Percentiles rank a stretch among this genome's conserved stretches.
These are phyloP conservation scores for Penstemon newberryi DNA, from an alignment of 257 asterid species.

Conservation along the genomic window DNA sequence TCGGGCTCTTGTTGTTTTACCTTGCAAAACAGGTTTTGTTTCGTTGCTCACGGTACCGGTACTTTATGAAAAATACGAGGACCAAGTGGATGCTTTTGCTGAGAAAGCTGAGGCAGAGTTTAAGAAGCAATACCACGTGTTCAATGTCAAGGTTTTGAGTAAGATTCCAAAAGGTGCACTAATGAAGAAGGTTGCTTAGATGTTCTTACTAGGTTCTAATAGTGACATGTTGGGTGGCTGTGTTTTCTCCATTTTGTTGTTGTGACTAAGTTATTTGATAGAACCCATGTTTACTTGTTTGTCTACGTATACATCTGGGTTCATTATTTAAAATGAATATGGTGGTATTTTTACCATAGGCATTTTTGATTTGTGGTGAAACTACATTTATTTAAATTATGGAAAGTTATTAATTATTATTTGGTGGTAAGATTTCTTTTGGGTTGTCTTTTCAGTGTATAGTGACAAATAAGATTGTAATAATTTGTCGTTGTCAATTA, in stretches of 20 bases:
- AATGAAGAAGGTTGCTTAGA: conserved; percentile 55
- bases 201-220: conserved; percentile 26
- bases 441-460: too few species aligned
- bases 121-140: conserved; percentile 75
- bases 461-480: too few species aligned
- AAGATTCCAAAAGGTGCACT: conserved; percentile 67
- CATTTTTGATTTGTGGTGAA: too few species aligned
- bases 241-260: conserved; percentile 31
- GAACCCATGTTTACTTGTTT: conserved; percentile 40
- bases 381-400: too few species aligned
- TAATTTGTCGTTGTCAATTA: too few species aligned
- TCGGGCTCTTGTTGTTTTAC: conserved; percentile 3
- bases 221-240: conserved; percentile 23
- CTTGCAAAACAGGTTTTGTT: conserved; percentile 48
- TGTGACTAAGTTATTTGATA: conserved; percentile 31
- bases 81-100: conserved; percentile 75
- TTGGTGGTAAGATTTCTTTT: too few species aligned
- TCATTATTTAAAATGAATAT: conserved; percentile 19
- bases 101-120: conserved; percentile 86
- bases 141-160: conserved; percentile 70
- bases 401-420: too few species aligned
- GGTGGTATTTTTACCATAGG: too few species aligned
- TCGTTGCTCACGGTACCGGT: conserved; percentile 76
- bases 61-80: conserved; percentile 78
- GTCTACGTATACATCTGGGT: conserved; percentile 35